These are phyloP conservation scores for Pneumocystis canis DNA, from an alignment of 1,139 yeast genomes.

Conservation along the genomic window DNA sequence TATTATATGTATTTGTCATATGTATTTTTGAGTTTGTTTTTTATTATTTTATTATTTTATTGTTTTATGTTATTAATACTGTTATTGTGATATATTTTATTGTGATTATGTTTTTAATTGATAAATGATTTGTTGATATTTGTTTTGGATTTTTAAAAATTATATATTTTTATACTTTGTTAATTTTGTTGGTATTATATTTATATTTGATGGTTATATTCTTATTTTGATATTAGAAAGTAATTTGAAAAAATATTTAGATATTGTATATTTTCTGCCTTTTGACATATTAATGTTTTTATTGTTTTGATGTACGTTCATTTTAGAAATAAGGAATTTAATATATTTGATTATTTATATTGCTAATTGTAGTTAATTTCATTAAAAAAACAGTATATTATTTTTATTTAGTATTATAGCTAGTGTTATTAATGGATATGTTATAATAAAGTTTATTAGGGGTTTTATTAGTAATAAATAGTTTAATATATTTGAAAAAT, in stretches of 20 bases:
- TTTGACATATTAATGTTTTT: not conserved
- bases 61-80: not conserved
- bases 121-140: not conserved
- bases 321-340: not conserved
- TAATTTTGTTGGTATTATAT: not conserved
- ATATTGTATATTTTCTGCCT: not conserved
- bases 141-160: not conserved
- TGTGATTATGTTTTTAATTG: not conserved
- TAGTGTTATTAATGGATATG: not conserved
- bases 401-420: not conserved
- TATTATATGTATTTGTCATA: slow-evolving; percentile 4
- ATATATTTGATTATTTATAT: not conserved
- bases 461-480: not conserved
- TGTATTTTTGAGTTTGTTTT: slow-evolving; percentile 1
- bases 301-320: not conserved
- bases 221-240: not conserved
- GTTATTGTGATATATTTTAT: not conserved
- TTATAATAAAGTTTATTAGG: not conserved
- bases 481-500: not conserved
- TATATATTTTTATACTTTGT: not conserved
- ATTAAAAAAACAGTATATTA: not conserved
- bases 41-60: not conserved
- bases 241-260: not conserved
- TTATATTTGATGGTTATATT: not conserved
- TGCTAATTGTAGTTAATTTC: not conserved